Evolutionary conservation across 768 basidiomycete species (phyloP), one percentile per base, ranked within the genome.

Genomic region (Nevesoporus exiguus): DNA sequence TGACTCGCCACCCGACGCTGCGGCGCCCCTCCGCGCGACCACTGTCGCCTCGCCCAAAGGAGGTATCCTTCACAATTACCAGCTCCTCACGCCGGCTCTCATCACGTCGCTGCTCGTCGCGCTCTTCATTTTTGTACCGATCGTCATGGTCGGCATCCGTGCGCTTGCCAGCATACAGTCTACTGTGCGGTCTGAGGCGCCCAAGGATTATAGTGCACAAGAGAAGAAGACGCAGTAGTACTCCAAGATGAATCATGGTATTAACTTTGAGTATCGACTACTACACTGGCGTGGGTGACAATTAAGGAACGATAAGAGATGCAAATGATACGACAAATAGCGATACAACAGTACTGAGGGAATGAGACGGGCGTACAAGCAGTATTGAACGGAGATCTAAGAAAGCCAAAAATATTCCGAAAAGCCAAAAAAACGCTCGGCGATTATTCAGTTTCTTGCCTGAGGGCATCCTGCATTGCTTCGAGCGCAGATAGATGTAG

Each of bases 221-320:
- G 88, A 89, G 66, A 90, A 77, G 76, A 92, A 92, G 79, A 83
- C 74, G 59, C 88, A 91, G 75, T 90, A 78, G 68, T 54, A 52
- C 41, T 48, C 44, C 56, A 59, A 62, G 53, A 63, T 51, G 57
- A 30, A 44, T 40, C 39, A 61, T 58, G 54, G 58, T 56, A 57
- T 56, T 54, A 30, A 49, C 36, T 54, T 63, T 41, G 49, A 50
- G 24, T 61, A 54, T 47, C 41, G n/a, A 66, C 41, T 58, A 67
- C 36, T 58, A 63, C 61, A 61, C 55, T 30, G 52, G 22, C n/a
- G 50, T 41, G 22, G 37, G 14, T 58, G 39, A 59, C 52, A 55
- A 39, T 48, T 61, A 58, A 60, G 37, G 50, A 66, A 41, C 31
- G 58, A 64, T 60, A 64, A 65, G 29, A 51, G 53, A 69, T 61